Conservation (phyloP, 306 rosid genomes). For the Vachellia pachyceras region DNA sequence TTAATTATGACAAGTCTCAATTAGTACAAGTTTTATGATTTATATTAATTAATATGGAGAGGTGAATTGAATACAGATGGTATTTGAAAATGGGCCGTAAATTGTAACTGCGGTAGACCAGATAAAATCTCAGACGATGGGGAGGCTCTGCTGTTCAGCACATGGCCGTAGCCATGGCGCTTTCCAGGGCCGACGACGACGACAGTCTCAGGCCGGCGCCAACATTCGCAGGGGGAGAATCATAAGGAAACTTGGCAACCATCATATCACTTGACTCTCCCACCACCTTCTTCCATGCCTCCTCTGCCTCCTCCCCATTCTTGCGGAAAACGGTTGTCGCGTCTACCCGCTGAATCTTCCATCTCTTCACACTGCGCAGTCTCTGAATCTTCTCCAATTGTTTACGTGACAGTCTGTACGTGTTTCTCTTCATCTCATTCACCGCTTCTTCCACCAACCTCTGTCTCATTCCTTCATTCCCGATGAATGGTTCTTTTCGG, state of each 20-base stretch:
- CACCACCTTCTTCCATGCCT: conserved; percentile 72
- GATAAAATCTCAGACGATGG: background rate
- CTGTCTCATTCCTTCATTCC: conserved; percentile 35
- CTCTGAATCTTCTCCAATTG: conserved; percentile 66
- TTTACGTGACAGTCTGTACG: conserved; percentile 58
- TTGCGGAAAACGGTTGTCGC: conserved; percentile 75
- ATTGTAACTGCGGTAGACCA: background rate
- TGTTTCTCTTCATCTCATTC: conserved; percentile 59
- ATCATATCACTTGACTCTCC: conserved; percentile 55
- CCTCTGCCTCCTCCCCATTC: conserved; percentile 57
- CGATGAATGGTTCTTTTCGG: conserved; percentile 35
- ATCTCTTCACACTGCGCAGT: conserved; percentile 60
- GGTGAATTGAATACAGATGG: background rate
- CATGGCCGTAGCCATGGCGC: conserved; percentile 50
- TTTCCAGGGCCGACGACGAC: background rate
- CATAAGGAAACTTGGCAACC: conserved; percentile 55
- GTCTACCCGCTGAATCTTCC: conserved; percentile 67
- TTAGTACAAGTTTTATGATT: too few relatives aligned
- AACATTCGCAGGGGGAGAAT: conserved; percentile 3
- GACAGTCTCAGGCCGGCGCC: conserved; percentile 2
- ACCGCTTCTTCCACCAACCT: conserved; percentile 52
- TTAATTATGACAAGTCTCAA: too few relatives aligned
- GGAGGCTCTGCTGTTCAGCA: background rate
- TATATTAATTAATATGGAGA: background rate
- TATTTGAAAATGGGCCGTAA: background rate